Evolutionary conservation across 2,329 filamentous ascomycete genomes (phyloP).

Genomic region (Pezicula radicicola): DNA sequence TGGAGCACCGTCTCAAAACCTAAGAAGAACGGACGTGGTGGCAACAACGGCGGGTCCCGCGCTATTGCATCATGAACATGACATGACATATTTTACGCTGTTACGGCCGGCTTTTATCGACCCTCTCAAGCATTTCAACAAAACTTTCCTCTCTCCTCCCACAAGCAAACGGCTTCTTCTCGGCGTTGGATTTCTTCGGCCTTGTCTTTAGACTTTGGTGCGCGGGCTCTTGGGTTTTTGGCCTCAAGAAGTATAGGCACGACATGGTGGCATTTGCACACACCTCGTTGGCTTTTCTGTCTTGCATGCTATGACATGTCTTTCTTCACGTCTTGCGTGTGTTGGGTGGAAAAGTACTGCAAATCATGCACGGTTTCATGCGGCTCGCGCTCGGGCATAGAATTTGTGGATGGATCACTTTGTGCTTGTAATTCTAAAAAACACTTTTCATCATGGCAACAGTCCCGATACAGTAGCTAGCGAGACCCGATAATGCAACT

Average conservation of each 20-base stretch:
- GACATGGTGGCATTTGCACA: background rate
- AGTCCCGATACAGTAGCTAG: background rate
- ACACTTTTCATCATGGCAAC: background rate
- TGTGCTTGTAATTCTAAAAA: constrained; percentile 1
- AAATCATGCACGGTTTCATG: background rate
- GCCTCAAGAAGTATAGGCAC: background rate
- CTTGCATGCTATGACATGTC: background rate
- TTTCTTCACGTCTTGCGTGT: background rate
- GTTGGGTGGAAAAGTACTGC: constrained; percentile 1
- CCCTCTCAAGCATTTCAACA: no score
- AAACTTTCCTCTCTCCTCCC: background rate
- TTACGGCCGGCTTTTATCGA: no score
- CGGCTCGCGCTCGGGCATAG: constrained; percentile 1
- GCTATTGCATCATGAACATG: constrained; percentile 27
- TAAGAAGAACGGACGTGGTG: constrained; percentile 32
- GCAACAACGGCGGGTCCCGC: constrained; percentile 23
- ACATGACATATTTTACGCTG: background rate
- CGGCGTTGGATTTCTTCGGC: constrained; percentile 2
- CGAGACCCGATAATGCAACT: background rate
- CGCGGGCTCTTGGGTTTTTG: background rate
- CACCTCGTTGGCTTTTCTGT: background rate
- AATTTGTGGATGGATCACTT: background rate
- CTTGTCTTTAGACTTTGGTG: background rate
- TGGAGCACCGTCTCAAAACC: constrained; percentile 56
- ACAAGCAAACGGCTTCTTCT: background rate